Base-by-base conservation (phyloP, 495 filamentous ascomycete genomes). In the Aspergillus biplanus region DNA sequence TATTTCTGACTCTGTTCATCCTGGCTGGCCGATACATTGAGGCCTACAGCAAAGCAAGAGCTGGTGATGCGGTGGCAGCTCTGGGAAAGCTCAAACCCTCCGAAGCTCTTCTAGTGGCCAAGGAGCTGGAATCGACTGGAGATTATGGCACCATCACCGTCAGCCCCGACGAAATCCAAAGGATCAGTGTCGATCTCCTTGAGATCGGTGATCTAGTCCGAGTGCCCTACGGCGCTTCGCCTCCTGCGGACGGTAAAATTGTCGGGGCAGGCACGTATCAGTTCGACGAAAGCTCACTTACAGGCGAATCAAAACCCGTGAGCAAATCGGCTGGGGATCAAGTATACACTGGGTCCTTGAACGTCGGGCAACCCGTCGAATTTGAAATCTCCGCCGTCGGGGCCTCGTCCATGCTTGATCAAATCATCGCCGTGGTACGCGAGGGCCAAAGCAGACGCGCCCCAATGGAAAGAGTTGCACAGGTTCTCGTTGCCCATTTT, bases 1-100 rank as follows among this genome's bases (percentile, higher is more conserved):
- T 97, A 1, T 97, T 98, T 62, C 76, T 98, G 47, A 97, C 95
- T 0, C 83, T 97, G 57, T 98, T 98, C 70, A 86, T 98, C 54
- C 86, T 98, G 6, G 82, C 90, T 56, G 89, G 89, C 53, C 86
- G 92, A 15, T 86, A 88, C 53, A 83, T 97, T 52, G 94, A 98
- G 76, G 89, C 92, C 18, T 95, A 94, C 77, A 97, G 90, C 82
- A 97, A 97, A 77, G 87, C 92, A 1, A 92, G 90, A 70, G 91
- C 93, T 0, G 93, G 94, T 3, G 90, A 97, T 72, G 95, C 93
- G 5, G 91, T 98, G 6, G 85, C 89, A 54, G 84, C 89, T 52
- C 80, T 98, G 6, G 88, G 87, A 3, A 90, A 91, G 59, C 84
- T 97, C 16, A 83, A 92, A 33, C 93, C 94, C 0, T 88, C 83